phyloP scores from a whole-genome alignment of 352 stramenopile species.

The Paralagenidium karlingii region DNA sequence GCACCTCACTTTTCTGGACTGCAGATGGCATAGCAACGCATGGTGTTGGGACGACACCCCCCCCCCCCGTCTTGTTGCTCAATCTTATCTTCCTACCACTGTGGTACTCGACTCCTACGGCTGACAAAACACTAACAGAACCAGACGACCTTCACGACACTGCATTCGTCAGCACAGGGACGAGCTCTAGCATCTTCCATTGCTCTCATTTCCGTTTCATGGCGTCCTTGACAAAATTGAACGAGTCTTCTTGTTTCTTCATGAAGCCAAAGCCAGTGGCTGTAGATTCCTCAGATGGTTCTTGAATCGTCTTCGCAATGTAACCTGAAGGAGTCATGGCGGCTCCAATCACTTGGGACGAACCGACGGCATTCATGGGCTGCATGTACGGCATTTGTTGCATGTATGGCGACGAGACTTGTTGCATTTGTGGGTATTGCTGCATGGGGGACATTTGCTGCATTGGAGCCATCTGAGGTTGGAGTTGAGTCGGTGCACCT shows the following conservation, averaged over 20 bases:
- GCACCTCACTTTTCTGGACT: too few relatives aligned
- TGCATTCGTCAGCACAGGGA: too few relatives aligned
- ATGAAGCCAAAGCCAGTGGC: slow-evolving; percentile 70
- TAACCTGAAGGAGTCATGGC: slow-evolving; percentile 77
- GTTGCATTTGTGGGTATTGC: slow-evolving; percentile 24
- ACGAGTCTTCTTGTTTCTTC: slow-evolving; percentile 82
- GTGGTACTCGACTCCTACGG: too few relatives aligned
- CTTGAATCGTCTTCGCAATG: slow-evolving; percentile 82
- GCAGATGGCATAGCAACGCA: too few relatives aligned
- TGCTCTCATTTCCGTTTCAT: too few relatives aligned
- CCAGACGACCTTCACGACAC: too few relatives aligned
- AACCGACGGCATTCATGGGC: slow-evolving; percentile 14
- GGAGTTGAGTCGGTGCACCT: background rate
- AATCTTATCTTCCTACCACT: too few relatives aligned
- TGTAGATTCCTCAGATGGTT: slow-evolving; percentile 57
- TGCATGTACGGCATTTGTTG: slow-evolving; percentile 53
- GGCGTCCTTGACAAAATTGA: slow-evolving; percentile 82
- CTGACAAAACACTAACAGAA: too few relatives aligned
- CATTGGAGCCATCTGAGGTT: background rate
- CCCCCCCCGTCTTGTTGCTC: too few relatives aligned
- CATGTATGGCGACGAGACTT: slow-evolving; percentile 59
- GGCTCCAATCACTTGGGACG: slow-evolving; percentile 73
- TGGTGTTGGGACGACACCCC: too few relatives aligned
- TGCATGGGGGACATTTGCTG: slow-evolving; percentile 20
- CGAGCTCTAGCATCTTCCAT: too few relatives aligned